Conservation (phyloP, 768 basidiomycete genomes). For the Hypholoma fasciculare region DNA sequence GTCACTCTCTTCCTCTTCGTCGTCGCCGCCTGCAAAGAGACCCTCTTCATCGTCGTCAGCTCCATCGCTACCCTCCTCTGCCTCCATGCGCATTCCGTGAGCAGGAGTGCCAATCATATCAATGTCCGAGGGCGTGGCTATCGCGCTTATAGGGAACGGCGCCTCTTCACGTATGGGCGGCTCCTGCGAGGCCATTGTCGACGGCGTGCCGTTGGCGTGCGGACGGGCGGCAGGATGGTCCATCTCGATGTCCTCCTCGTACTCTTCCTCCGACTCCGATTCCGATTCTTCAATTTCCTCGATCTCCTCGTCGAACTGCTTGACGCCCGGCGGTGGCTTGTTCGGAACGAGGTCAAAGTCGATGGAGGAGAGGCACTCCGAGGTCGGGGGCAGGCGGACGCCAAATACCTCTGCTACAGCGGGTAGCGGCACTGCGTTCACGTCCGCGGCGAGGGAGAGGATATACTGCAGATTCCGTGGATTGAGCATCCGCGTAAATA, state of each 20-base stretch:
- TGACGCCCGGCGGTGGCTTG: conserved; percentile 76
- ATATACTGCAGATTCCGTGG: conserved; percentile 51
- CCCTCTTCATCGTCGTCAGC: conserved; percentile 79
- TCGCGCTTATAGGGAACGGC: conserved; percentile 60
- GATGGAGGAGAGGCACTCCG: conserved; percentile 75
- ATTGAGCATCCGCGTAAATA: not conserved
- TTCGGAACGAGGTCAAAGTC: conserved; percentile 89
- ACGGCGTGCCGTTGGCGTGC: conserved; percentile 18
- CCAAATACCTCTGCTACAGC: conserved; percentile 89
- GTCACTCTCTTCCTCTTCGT: conserved; percentile 78
- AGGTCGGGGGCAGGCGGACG: conserved; percentile 69
- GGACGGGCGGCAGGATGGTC: conserved; percentile 50
- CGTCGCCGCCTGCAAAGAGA: conserved; percentile 74
- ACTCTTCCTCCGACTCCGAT: conserved; percentile 63
- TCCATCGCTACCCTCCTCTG: conserved; percentile 69
- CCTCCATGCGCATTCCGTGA: conserved; percentile 29
- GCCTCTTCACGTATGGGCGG: conserved; percentile 41
- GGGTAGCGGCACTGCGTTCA: conserved; percentile 78
- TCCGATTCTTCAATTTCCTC: conserved; percentile 82
- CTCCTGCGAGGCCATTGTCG: conserved; percentile 33
- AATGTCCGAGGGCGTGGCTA: conserved; percentile 67
- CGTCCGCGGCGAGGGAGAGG: conserved; percentile 79
- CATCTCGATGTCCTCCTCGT: conserved; percentile 69
- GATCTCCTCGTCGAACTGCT: conserved; percentile 76
- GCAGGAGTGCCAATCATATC: conserved; percentile 58